Conservation (phyloP, 2,329 filamentous ascomycete species). For the Graphilbum ipis-grandicollis region DNA sequence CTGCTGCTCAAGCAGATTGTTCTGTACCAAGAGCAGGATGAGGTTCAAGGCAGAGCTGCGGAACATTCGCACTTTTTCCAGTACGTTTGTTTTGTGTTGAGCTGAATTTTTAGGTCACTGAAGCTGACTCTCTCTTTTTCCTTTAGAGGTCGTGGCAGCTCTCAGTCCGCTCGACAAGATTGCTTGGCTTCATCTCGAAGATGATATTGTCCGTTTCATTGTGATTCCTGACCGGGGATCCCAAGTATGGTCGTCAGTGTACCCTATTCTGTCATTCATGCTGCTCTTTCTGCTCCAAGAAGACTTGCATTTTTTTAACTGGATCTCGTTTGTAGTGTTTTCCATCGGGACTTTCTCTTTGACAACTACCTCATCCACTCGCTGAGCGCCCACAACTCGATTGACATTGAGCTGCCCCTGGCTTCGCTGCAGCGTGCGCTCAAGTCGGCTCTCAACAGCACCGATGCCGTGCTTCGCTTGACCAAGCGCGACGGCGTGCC, state of each 20-base stretch:
- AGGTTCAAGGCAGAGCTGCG: conserved; percentile 36
- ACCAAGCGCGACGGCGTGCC: conserved; percentile 86
- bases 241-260: conserved; percentile 81
- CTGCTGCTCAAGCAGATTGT: no score
- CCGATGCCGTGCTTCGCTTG: conserved; percentile 68
- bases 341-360: conserved; percentile 59
- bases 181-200: conserved; percentile 77
- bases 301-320: background rate
- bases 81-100: no score
- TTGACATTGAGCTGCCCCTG: conserved; percentile 93
- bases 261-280: background rate
- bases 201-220: conserved; percentile 80
- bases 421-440: conserved; percentile 77
- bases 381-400: conserved; percentile 65
- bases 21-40: conserved; percentile 7
- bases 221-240: conserved; percentile 89
- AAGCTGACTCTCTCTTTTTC: no score
- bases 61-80: conserved; percentile 50
- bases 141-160: conserved; percentile 44
- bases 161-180: conserved; percentile 59
- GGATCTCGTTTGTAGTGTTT: conserved; percentile 1
- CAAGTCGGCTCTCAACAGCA: conserved; percentile 67
- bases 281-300: background rate
- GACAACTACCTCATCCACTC: conserved; percentile 73
- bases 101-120: no score